Evolutionary conservation across 1,284 basidiomycete genomes (phyloP), one percentile per base, ranked within the genome.

Genomic region (Porogramme epimiltina): DNA sequence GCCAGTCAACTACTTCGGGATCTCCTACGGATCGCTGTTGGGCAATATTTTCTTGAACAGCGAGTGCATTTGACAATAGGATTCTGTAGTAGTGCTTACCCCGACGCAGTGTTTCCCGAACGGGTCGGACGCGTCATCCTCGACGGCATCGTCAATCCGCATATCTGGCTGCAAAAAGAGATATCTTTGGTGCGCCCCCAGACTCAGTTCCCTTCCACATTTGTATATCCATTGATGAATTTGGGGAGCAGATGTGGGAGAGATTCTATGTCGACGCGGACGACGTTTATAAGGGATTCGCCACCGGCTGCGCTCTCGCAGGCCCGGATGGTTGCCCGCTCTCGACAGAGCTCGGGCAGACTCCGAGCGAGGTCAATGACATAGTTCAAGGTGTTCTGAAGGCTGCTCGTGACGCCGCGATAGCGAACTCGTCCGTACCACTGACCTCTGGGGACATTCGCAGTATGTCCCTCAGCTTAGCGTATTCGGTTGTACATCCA

Each of bases 1-100:
- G 0, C 49, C 53, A 4, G 38, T 62, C 8, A 58, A 58, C 31
- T 58, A 44, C 25, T n/a, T 25, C 10, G 60, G 60, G 0, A 15
- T 53, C 2, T 58, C 53, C 19, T 57, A 60, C 24, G 58, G 58
- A 0, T 42, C 58, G 0, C 9, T 56, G 0, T 11, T 62, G 2
- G 60, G 56, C 2, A 26, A 49, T 2, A 58, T 52, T 50, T 33
- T 62, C 22, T 33, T 62, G 16, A 54, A 60, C 23, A 62, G 60
- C 56, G 37, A 52, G 34, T 37, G 34, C 25, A 20, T 8, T 3
- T n/a, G 3, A 36, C n/a, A n/a, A n/a, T n/a, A n/a, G n/a, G n/a
- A n/a, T n/a, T 16, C 2, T 5, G 4, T 9, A 2, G 4, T 16
- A 3, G 19, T 3, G 34, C 16, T 5, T 10, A 10, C 4, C 19